A percentile compares a stretch with the other conserved stretches of the same genome.
These are phyloP conservation scores for Candida germanica DNA, from an alignment of 805 yeast genomes.

Conservation along the genomic window DNA sequence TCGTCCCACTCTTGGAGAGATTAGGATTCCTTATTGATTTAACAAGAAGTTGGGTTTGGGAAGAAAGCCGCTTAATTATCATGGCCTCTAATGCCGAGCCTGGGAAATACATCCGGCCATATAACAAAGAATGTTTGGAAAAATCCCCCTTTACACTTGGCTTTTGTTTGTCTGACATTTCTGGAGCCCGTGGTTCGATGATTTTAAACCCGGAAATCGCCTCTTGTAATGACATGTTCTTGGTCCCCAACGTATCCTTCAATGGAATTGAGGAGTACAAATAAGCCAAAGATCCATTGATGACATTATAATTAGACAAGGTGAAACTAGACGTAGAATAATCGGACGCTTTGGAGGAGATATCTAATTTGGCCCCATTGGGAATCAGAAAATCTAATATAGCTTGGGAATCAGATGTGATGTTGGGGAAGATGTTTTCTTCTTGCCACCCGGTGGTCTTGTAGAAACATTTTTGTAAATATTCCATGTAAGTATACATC, in stretches of 20 bases:
- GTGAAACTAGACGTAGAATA: slow-evolving; percentile 71
- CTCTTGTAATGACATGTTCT: slow-evolving; percentile 55
- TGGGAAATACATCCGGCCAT: slow-evolving; percentile 88
- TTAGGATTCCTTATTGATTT: slow-evolving; percentile 73
- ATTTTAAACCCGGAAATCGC: slow-evolving; percentile 67
- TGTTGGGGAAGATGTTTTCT: slow-evolving; percentile 71
- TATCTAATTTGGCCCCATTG: slow-evolving; percentile 56
- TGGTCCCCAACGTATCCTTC: slow-evolving; percentile 48
- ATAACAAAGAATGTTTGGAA: slow-evolving; percentile 45
- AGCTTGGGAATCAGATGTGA: slow-evolving; percentile 67
- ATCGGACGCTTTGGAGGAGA: slow-evolving; percentile 68
- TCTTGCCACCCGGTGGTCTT: slow-evolving; percentile 72
- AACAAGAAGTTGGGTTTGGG: slow-evolving; percentile 60
- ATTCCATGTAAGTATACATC: slow-evolving; percentile 87
- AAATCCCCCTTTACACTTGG: slow-evolving; percentile 17
- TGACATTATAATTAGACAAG: slow-evolving; percentile 56
- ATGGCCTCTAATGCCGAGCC: slow-evolving; percentile 85
- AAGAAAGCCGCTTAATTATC: slow-evolving; percentile 62
- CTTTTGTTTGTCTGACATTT: slow-evolving; percentile 1
- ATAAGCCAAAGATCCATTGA: slow-evolving; percentile 83
- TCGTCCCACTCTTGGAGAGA: slow-evolving; percentile 49
- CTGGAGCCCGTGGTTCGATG: slow-evolving; percentile 8
- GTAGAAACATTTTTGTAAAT: slow-evolving; percentile 70
- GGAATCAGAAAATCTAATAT: slow-evolving; percentile 76
- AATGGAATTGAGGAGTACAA: slow-evolving; percentile 66